Base-by-base conservation (phyloP, 768 basidiomycete genomes). In the Leccinum variicolor region DNA sequence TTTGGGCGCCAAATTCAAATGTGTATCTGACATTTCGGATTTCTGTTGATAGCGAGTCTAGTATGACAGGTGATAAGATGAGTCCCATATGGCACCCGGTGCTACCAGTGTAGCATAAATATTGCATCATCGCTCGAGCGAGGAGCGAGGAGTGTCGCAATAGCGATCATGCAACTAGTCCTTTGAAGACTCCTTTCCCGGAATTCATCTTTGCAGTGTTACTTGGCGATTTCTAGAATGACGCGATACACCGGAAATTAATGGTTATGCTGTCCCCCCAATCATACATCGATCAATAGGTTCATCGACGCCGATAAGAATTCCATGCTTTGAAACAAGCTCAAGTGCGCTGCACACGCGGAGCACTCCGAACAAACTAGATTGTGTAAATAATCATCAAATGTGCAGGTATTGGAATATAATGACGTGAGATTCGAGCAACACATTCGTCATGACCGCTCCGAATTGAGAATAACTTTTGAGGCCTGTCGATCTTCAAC, bases 231-330 rank as follows among this genome's bases (percentile, higher is more conserved):
- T 31, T 58, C 34, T 50, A 33, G 47, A 28, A 50, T 28, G 7
- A 47, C 15, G 52, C 9, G 5, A 41, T 49, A 53, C 56, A 48
- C 52, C n/a, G 25, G 34, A 52, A 56, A 60, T 54, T 41, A n/a
- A 64, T 58, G 52, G 58, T 34, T 34, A 4, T 33, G 31, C 31
- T 33, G 31, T 33, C 31, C 31, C 29, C 13, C 31, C 14, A 34
- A 34, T 33, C 33, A 33, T 33, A 6, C 33, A 33, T 28, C 47
- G 15, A 17, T 29, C 33, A 39, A 34, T 29, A 41, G 21, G n/a
- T 39, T 10, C n/a, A 39, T 39, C n/a, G n/a, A n/a, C 39, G 39
- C 39, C 39, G 39, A n/a, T 15, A 17, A 39, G 39, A 39, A 10
- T 39, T n/a, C 39, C 36, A n/a, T 39, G n/a, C 39, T 39, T 39